Conservation (phyloP, 78 protist species). For the Protostelium mycophagum region DNA sequence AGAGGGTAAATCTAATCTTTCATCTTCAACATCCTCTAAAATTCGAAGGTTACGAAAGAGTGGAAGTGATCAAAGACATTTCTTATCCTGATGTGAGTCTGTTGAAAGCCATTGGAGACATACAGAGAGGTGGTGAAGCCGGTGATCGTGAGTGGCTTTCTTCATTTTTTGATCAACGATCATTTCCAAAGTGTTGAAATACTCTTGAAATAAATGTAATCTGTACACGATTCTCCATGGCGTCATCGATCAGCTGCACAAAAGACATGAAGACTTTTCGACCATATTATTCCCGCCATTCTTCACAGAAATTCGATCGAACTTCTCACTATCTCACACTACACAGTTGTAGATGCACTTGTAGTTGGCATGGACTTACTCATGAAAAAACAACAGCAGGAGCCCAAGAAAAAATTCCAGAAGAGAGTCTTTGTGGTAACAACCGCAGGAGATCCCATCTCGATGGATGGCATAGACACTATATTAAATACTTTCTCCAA, state of each 20-base stretch:
- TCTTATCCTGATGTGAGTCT: not conserved
- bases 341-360: constrained; percentile 60
- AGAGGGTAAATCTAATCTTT: not conserved
- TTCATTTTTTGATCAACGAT: too few species aligned
- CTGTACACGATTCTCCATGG: too few species aligned
- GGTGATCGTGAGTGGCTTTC: not conserved
- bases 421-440: constrained; percentile 64
- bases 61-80: not conserved
- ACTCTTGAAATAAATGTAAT: too few species aligned
- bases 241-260: too few species aligned
- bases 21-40: not conserved
- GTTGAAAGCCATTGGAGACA: not conserved
- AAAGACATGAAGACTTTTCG: too few species aligned
- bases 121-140: not conserved
- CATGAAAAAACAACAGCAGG: constrained; percentile 23
- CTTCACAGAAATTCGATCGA: too few species aligned
- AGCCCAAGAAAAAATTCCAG: constrained; percentile 39
- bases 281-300: too few species aligned
- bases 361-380: constrained; percentile 71
- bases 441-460: constrained; percentile 45
- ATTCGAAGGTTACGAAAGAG: not conserved
- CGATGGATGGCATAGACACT: constrained; percentile 30
- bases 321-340: too few species aligned
- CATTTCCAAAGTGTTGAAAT: too few species aligned
- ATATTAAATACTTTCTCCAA: constrained; percentile 27